Percentiles rank a stretch among this genome's conserved stretches.
phyloP scores from a whole-genome alignment of 2,329 filamentous ascomycete species.

The Colletotrichum tropicicola region DNA sequence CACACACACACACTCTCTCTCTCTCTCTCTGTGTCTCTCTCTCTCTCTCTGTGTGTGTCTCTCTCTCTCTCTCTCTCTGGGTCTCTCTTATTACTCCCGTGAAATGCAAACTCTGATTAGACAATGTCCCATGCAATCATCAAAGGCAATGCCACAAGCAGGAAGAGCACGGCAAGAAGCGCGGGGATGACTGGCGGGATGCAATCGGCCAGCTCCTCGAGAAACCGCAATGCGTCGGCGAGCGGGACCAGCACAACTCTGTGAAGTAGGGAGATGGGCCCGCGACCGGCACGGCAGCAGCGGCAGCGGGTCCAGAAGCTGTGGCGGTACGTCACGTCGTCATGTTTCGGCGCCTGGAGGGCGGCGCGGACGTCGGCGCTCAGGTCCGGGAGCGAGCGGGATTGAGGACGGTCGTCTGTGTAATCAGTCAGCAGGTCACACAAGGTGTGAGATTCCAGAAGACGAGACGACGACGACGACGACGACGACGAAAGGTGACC shows the following conservation, averaged over 20 bases:
- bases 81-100: too few species aligned
- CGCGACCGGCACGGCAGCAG: conserved; percentile 15
- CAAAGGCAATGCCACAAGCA: conserved; percentile 15
- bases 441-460: too few species aligned
- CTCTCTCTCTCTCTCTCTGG: too few species aligned
- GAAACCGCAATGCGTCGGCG: conserved; percentile 1
- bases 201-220: conserved; percentile 16
- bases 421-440: not conserved
- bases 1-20: too few species aligned
- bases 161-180: conserved; percentile 13
- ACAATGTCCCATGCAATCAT: conserved; percentile 16
- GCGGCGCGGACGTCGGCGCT: conserved; percentile 27
- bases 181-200: conserved; percentile 22
- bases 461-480: too few species aligned
- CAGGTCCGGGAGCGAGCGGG: conserved; percentile 24
- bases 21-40: too few species aligned
- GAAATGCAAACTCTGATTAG: too few species aligned
- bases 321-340: conserved; percentile 19
- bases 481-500: not conserved
- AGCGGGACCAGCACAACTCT: conserved; percentile 17
- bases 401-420: not conserved
- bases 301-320: conserved; percentile 27
- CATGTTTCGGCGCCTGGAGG: conserved; percentile 18
- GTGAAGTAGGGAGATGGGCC: conserved; percentile 11
- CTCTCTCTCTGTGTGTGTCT: too few species aligned